phyloP scores from a whole-genome alignment of 352 stramenopile genomes.

The Saprolegnia parasitica region DNA sequence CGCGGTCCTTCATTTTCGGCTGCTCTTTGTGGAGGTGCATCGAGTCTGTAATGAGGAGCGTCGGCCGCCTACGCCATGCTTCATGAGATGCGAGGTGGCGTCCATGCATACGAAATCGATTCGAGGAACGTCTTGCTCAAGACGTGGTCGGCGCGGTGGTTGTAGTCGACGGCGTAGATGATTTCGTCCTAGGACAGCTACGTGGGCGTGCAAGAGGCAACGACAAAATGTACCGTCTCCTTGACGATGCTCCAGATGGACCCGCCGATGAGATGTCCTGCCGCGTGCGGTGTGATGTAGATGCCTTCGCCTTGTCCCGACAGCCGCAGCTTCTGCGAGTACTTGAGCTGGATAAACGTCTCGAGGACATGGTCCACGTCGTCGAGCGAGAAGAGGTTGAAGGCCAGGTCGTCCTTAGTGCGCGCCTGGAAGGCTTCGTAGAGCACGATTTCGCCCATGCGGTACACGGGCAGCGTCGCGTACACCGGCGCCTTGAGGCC shows the following conservation, averaged over 20 bases:
- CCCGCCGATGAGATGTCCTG: slow-evolving; percentile 92
- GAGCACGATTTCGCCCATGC: slow-evolving; percentile 96
- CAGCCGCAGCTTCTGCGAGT: slow-evolving; percentile 90
- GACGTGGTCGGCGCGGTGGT: slow-evolving; percentile 93
- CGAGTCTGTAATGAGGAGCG: slow-evolving; percentile 84
- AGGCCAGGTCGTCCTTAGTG: slow-evolving; percentile 87
- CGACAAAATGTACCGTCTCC: slow-evolving; percentile 68
- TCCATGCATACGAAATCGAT: slow-evolving; percentile 77
- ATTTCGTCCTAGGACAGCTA: slow-evolving; percentile 78
- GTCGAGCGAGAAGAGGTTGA: slow-evolving; percentile 89
- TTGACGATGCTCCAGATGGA: slow-evolving; percentile 93
- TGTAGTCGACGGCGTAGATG: slow-evolving; percentile 89
- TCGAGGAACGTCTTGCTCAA: slow-evolving; percentile 92
- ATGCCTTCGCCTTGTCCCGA: slow-evolving; percentile 83
- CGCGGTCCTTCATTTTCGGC: slow-evolving; percentile 81
- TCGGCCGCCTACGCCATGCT: slow-evolving; percentile 54
- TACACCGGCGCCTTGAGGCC: slow-evolving; percentile 87
- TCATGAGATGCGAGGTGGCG: not conserved
- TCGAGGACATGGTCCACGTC: slow-evolving; percentile 92
- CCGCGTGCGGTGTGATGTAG: slow-evolving; percentile 91
- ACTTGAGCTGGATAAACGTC: slow-evolving; percentile 93
- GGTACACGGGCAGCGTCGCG: slow-evolving; percentile 92
- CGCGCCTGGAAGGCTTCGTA: slow-evolving; percentile 94
- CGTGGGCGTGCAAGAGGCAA: not conserved
- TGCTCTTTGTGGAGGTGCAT: slow-evolving; percentile 84